Evolutionary conservation across 2,329 filamentous ascomycete genomes (phyloP).

Genomic region (Fusarium poae): DNA sequence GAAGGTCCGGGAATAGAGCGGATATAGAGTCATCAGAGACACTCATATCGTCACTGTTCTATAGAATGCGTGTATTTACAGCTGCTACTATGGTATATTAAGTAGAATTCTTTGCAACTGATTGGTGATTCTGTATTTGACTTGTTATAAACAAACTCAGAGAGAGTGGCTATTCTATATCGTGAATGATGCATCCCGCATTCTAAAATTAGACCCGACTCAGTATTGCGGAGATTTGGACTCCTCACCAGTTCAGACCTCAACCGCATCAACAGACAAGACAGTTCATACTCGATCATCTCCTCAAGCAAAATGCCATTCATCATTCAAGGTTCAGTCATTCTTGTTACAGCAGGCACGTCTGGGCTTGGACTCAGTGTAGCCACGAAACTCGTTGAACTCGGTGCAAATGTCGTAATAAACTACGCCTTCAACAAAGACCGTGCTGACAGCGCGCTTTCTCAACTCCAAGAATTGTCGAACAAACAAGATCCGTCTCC

Average conservation of each 20-base stretch:
- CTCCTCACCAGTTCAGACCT: not conserved
- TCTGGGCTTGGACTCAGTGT: constrained; percentile 8
- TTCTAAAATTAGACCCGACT: not conserved
- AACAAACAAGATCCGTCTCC: fast-evolving
- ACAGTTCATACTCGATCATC: fast-evolving
- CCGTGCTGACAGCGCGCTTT: not conserved
- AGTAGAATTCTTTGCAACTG: not conserved
- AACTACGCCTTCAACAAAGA: constrained; percentile 12
- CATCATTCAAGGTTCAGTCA: fast-evolving
- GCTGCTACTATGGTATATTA: not conserved
- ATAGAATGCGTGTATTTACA: not conserved
- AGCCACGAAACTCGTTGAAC: not conserved
- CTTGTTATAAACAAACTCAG: fast-evolving
- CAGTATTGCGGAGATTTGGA: constrained; percentile 4
- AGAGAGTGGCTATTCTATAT: fast-evolving
- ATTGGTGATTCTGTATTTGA: not conserved
- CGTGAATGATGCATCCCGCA: not conserved
- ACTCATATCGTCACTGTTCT: not conserved
- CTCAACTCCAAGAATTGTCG: not conserved
- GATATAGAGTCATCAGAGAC: not conserved
- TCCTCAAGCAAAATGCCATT: not conserved
- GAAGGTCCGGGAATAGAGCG: not conserved
- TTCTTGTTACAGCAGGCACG: constrained; percentile 5
- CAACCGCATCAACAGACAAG: not conserved
- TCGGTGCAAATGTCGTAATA: constrained; percentile 2